Conservation (phyloP, 2,329 filamentous ascomycete species). For the Ophiostoma montium region DNA sequence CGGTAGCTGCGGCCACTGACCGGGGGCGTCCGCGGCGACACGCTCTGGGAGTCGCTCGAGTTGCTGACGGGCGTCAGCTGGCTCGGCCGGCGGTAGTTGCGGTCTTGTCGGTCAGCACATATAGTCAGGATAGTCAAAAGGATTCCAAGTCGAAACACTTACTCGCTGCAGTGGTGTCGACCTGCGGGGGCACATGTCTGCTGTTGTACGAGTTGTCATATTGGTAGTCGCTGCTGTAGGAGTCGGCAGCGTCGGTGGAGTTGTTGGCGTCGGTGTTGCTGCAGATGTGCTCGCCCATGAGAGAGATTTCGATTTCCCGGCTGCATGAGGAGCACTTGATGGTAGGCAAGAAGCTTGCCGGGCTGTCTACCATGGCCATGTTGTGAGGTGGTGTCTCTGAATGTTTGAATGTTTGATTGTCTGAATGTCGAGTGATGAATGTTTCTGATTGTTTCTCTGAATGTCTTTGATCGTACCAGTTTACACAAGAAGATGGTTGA, state of each 20-base stretch:
- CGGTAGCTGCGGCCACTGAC: conserved; percentile 16
- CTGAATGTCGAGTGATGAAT: not conserved
- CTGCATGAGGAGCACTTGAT: conserved; percentile 82
- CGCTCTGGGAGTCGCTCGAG: conserved; percentile 42
- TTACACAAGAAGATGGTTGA: no score
- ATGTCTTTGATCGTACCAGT: no score
- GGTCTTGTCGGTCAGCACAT: conserved; percentile 34
- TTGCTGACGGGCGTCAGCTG: conserved; percentile 51
- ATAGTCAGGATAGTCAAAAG: conserved; percentile 3
- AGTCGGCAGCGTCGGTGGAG: conserved; percentile 18
- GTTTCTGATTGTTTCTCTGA: no score
- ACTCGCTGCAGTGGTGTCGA: conserved; percentile 46
- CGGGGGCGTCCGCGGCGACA: conserved; percentile 48
- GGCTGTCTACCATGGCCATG: conserved; percentile 21
- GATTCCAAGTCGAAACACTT: conserved; percentile 18
- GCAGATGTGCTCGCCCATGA: conserved; percentile 79
- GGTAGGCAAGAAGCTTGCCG: conserved; percentile 58
- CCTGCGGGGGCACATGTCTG: conserved; percentile 33
- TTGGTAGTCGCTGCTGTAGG: not conserved
- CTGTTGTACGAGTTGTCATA: conserved; percentile 1
- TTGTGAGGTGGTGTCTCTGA: conserved; percentile 2
- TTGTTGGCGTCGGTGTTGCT: conserved; percentile 25
- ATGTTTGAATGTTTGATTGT: not conserved
- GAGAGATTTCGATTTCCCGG: conserved; percentile 63
- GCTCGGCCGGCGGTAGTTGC: conserved; percentile 37